Evolutionary conservation across 345 rosid genomes (phyloP).

Genomic region (Rhizophora apiculata): DNA sequence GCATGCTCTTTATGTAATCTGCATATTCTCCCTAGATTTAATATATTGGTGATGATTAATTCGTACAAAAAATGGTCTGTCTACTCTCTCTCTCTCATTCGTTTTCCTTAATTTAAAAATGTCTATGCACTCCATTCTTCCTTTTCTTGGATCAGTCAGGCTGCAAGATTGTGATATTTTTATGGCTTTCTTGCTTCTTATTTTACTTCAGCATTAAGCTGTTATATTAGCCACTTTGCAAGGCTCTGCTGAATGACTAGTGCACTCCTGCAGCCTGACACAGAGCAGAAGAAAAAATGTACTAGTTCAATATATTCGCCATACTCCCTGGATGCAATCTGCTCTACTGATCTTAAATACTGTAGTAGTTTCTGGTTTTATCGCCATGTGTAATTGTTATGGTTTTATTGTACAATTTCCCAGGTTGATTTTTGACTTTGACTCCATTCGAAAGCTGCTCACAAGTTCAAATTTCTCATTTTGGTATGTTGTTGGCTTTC

Average conservation of each 20-base stretch:
- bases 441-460: constrained; percentile 69
- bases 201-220: too few species aligned
- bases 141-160: too few species aligned
- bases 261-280: too few species aligned
- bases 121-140: too few species aligned
- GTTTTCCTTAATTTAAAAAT: too few species aligned
- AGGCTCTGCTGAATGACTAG: too few species aligned
- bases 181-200: too few species aligned
- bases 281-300: too few species aligned
- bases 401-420: constrained; percentile 13
- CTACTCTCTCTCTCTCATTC: not conserved
- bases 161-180: too few species aligned
- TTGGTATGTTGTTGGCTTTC: constrained; percentile 55
- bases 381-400: not conserved
- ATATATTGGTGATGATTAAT: not conserved
- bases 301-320: too few species aligned
- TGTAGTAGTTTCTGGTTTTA: not conserved
- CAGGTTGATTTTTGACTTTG: constrained; percentile 94
- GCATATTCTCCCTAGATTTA: not conserved
- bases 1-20: constrained; percentile 24
- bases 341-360: not conserved
- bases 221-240: too few species aligned
- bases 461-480: constrained; percentile 81
- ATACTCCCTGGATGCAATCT: too few species aligned
- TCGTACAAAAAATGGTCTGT: not conserved